Evolutionary conservation across 495 filamentous ascomycete species (phyloP), one percentile per base, ranked within the genome.

Genomic region (Aspergillus bridgeri): DNA sequence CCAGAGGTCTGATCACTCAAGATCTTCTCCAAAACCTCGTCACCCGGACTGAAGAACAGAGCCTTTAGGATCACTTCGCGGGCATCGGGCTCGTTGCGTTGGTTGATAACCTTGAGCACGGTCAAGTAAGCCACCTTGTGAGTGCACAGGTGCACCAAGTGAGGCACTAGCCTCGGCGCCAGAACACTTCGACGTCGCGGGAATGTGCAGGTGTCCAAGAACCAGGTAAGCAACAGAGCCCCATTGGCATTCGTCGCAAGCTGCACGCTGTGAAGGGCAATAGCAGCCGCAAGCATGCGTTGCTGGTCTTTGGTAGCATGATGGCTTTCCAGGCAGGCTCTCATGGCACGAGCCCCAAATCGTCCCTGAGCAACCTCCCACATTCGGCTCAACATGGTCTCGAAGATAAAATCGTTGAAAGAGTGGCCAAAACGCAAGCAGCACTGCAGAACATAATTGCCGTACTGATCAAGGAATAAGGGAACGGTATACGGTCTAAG

Each of bases 101-200:
- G 94, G 72, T 98, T 98, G 72, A 98, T 96, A 33, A 98, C 92
- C 78, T 98, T 98, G 51, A 98, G 77, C 19, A 98, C 94, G 2
- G 94, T 98, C 57, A 98, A 80, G 63, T 98, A 98, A 0, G 94
- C 94, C 58, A 98, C 94, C 79, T 98, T 98, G 77, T 98, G 94
- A 0, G 94, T 98, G 79, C 94, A 97, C 6, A 98, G 83, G 68
- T 96, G 92, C 27, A 96, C 93, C n/a, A 98, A 78, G 63, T 98
- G 91, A 51, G 94, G 93, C 47, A 98, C 90, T 25, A 98, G 86
- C 65, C 91, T 83, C 29, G 94, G 94, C 25, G 94, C 92, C 23
- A 98, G 84, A 20, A 97, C 93, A 17, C 89, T 94, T 54, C 95
- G 89, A 56, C 94, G 88, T 59, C 87, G 85, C 54, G 92, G 90